Conservation (phyloP, 495 filamentous ascomycete genomes). For the Glonium stellatum region DNA sequence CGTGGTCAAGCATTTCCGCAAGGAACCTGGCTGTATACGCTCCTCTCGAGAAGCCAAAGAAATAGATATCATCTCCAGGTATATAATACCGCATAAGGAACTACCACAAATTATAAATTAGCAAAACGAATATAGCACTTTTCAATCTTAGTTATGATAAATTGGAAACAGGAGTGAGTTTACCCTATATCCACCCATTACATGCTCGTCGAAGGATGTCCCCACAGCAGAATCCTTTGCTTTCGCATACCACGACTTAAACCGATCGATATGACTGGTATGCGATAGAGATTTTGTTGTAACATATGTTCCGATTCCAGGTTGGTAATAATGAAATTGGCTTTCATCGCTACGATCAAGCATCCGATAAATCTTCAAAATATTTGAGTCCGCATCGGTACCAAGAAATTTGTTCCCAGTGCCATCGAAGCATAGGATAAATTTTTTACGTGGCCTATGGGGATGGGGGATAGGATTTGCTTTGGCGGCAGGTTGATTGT, state of each 20-base stretch:
- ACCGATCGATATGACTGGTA: constrained; percentile 53
- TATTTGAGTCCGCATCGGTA: constrained; percentile 77
- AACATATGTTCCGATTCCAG: constrained; percentile 82
- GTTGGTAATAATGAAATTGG: constrained; percentile 64
- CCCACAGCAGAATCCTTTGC: constrained; percentile 81
- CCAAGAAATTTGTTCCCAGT: constrained; percentile 83
- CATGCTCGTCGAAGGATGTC: constrained; percentile 75
- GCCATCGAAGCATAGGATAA: constrained; percentile 84
- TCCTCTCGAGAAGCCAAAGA: constrained; percentile 81
- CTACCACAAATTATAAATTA: constrained; percentile 1
- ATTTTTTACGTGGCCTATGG: constrained; percentile 40
- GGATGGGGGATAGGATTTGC: constrained; percentile 4
- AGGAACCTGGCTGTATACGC: constrained; percentile 84
- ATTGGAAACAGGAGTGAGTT: neutral
- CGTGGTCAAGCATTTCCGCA: constrained; percentile 79
- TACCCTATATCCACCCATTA: constrained; percentile 70
- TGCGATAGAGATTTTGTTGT: constrained; percentile 59
- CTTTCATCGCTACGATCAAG: constrained; percentile 50
- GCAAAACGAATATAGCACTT: neutral
- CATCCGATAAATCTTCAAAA: constrained; percentile 77
- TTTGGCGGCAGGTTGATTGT: constrained; percentile 2
- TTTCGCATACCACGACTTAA: constrained; percentile 72
- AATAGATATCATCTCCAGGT: constrained; percentile 69
- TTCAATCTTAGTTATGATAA: neutral
- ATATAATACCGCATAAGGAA: constrained; percentile 84